These are phyloP conservation scores for Ceratobasidium sp. DNA, from an alignment of 1,284 basidiomycete genomes.

Conservation along the genomic window DNA sequence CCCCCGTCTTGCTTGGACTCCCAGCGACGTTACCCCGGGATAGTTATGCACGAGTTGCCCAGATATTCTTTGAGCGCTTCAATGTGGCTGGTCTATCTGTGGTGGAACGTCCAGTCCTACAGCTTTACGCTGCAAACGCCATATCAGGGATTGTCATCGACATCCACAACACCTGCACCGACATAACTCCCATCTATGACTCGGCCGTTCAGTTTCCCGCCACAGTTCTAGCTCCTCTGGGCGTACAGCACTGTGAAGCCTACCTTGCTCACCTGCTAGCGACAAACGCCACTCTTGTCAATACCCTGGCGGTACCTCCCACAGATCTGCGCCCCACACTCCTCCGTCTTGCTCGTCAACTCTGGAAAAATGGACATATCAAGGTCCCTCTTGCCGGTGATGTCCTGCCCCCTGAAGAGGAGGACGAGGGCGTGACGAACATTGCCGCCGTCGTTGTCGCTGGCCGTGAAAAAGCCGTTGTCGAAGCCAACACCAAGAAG, in stretches of 20 bases:
- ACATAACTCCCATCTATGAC: slow-evolving; percentile 86
- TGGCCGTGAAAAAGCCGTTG: slow-evolving; percentile 83
- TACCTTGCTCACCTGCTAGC: slow-evolving; percentile 80
- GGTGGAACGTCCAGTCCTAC: slow-evolving; percentile 86
- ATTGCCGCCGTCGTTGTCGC: slow-evolving; percentile 86
- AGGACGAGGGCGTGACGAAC: slow-evolving; percentile 89
- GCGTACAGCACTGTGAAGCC: slow-evolving; percentile 79
- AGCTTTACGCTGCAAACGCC: slow-evolving; percentile 84
- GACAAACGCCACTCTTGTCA: slow-evolving; percentile 72
- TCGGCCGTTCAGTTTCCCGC: slow-evolving; percentile 75
- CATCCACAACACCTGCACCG: slow-evolving; percentile 81
- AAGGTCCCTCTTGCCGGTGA: slow-evolving; percentile 80
- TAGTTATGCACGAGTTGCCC: slow-evolving; percentile 81
- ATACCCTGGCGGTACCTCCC: slow-evolving; percentile 67
- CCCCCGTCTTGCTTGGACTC: slow-evolving; percentile 83
- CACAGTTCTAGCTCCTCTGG: slow-evolving; percentile 72
- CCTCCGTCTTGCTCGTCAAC: slow-evolving; percentile 69
- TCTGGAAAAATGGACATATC: slow-evolving; percentile 73
- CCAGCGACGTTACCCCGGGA: slow-evolving; percentile 78
- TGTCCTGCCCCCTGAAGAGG: slow-evolving; percentile 65
- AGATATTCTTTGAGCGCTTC: slow-evolving; percentile 96
- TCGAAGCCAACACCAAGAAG: slow-evolving; percentile 82
- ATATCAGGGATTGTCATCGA: slow-evolving; percentile 88
- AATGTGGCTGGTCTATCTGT: slow-evolving; percentile 89
- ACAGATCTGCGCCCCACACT: slow-evolving; percentile 64